Base-by-base conservation (phyloP, 176 grass and related monocot species). In the Pharus latifolius region DNA sequence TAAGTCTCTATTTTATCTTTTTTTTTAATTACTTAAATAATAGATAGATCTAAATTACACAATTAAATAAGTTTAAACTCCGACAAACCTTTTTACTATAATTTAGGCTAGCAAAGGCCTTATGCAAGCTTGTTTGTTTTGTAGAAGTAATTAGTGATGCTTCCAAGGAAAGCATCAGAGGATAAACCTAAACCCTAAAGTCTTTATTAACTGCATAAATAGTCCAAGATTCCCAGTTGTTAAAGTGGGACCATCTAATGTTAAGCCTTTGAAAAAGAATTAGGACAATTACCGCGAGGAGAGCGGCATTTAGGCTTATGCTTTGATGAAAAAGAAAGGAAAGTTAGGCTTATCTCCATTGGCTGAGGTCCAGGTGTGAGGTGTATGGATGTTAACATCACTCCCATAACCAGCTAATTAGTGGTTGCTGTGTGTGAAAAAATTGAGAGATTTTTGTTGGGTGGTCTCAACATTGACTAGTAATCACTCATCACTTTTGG, bases 321-420 rank as follows among this genome's bases (percentile, higher is more conserved):
- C 70, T 64, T 63, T 57, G 55, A 64, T 70, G 71, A 55, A 70
- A 75, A 56, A n/a, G 28, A 43, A 75, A 62, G 49, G 25, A 75
- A 75, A 69, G 77, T 80, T 80, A 49, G 63, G 76, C 64, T 69
- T 75, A 70, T 69, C 63, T 69, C 63, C 76, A 85, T 63, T 70
- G 63, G 70, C 40, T 68, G 33, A 70, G 63, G 49, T 80, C 67
- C 82, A 80, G 75, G 55, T 56, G 70, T 80, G 40, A 80, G 75
- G 55, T 56, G 70, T 80, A 40, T 75, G 76, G 70, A 68, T 63
- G 83, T 70, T 80, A 75, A 56, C 83, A 80, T 85, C 77, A 25
- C 15, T 57, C 42, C 5, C 23, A 49, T 49, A 75, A 34, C 40
- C 35, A 32, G 56, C 69, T 42, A 75, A 70, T n/a, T 19, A 28